A percentile compares a stretch with the other conserved stretches of the same genome.
phyloP scores from a whole-genome alignment of 2,329 filamentous ascomycete genomes.

The Polytolypa hystricis region DNA sequence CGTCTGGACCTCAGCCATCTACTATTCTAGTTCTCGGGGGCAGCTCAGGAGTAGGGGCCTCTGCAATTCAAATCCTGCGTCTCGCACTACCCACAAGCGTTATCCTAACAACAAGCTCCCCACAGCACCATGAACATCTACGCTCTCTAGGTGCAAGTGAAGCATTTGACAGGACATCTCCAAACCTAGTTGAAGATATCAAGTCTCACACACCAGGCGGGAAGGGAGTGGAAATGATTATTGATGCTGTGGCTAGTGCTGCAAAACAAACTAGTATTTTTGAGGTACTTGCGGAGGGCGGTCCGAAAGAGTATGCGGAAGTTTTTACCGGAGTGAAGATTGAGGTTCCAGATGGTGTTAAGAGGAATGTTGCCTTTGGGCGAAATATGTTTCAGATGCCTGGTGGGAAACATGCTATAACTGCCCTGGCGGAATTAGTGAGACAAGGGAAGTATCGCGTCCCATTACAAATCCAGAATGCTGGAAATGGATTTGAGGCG shows the following conservation, averaged over 20 bases:
- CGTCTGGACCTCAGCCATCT: neutral
- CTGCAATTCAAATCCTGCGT: neutral
- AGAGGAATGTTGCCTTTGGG: slow-evolving; percentile 15
- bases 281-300: neutral
- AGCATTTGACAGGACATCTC: slow-evolving; percentile 6
- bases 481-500: neutral
- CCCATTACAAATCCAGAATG: neutral
- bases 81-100: neutral
- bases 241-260: slow-evolving; percentile 23
- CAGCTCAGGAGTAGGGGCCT: neutral
- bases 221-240: slow-evolving; percentile 23
- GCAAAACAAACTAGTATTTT: slow-evolving; percentile 8
- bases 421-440: slow-evolving; percentile 15
- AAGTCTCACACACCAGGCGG: slow-evolving; percentile 14
- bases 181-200: slow-evolving; percentile 15
- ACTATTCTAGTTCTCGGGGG: neutral
- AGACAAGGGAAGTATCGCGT: slow-evolving; percentile 18
- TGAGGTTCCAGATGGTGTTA: slow-evolving; percentile 18
- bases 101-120: neutral
- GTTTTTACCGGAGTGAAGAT: slow-evolving; percentile 19
- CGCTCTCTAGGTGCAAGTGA: neutral
- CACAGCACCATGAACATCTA: neutral
- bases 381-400: slow-evolving; percentile 14
- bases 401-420: slow-evolving; percentile 15
- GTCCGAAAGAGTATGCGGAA: slow-evolving; percentile 2